Percentiles rank a stretch among this genome's conserved stretches.
Evolutionary conservation across 768 basidiomycete species (phyloP).

Genomic region (Collybiopsis confluens): DNA sequence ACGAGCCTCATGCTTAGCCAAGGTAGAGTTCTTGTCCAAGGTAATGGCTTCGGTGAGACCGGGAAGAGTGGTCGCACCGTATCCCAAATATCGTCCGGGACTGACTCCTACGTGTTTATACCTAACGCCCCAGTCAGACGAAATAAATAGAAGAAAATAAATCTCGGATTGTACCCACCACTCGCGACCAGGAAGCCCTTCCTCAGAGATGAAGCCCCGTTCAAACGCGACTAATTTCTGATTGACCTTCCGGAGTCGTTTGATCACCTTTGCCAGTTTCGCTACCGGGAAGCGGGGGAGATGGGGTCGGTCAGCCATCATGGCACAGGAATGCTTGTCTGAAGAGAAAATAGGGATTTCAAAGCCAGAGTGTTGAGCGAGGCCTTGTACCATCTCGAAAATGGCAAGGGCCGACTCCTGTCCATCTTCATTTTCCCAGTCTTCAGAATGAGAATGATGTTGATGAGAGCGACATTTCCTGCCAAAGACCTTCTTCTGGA

Average conservation of each 20-base stretch:
- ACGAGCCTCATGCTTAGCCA: too few species aligned
- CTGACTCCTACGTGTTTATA: conserved; percentile 83
- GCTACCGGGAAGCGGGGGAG: conserved; percentile 24
- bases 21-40: too few species aligned
- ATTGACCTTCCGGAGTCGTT: conserved; percentile 56
- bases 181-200: conserved; percentile 73
- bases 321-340: neutral
- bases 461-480: conserved; percentile 20
- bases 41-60: too few species aligned
- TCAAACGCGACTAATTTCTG: conserved; percentile 67
- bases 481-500: conserved; percentile 30
- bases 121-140: too few species aligned
- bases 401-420: too few species aligned
- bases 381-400: neutral
- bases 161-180: conserved; percentile 56
- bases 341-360: neutral
- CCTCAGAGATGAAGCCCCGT: conserved; percentile 74
- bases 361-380: conserved; percentile 7
- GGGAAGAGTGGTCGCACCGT: too few species aligned
- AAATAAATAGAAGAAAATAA: too few species aligned
- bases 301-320: conserved; percentile 13
- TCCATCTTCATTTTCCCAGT: too few species aligned
- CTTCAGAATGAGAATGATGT: conserved; percentile 7
- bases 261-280: conserved; percentile 51
- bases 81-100: conserved; percentile 81